These are phyloP conservation scores for Plasmodiophora brassicae DNA, from an alignment of 208 protist genomes.

Conservation along the genomic window DNA sequence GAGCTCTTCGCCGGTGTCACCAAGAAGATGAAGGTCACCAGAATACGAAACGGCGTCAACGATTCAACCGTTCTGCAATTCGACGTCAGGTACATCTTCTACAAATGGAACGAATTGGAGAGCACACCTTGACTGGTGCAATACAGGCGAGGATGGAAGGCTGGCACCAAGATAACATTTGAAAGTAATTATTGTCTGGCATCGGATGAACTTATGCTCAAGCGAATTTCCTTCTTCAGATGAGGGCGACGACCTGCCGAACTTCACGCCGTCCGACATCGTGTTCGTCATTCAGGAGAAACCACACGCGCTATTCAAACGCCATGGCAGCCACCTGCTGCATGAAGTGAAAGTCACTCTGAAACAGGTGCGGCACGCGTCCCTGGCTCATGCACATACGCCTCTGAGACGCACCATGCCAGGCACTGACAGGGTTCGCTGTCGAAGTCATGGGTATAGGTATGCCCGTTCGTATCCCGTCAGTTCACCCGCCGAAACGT, in stretches of 20 bases:
- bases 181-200: too few species aligned
- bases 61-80: background rate
- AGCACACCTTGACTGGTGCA: background rate
- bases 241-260: conserved; percentile 8
- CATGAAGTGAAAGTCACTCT: background rate
- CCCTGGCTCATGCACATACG: background rate
- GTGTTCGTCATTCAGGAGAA: conserved; percentile 26
- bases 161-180: conserved; percentile 12
- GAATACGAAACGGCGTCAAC: background rate
- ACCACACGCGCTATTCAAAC: conserved; percentile 14
- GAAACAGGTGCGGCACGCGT: background rate
- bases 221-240: too few species aligned
- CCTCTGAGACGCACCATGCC: background rate
- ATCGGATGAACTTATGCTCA: too few species aligned
- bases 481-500: too few species aligned
- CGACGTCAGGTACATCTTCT: background rate
- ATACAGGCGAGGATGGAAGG: conserved; percentile 8
- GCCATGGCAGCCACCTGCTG: background rate
- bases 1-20: background rate
- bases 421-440: conserved; percentile 19
- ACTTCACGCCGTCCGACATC: conserved; percentile 1
- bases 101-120: background rate
- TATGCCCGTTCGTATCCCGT: too few species aligned
- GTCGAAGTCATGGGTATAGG: conserved; percentile 31
- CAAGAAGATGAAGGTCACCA: conserved; percentile 19